phyloP scores from a whole-genome alignment of 2,329 filamentous ascomycete species.

The Neonectria punicea region DNA sequence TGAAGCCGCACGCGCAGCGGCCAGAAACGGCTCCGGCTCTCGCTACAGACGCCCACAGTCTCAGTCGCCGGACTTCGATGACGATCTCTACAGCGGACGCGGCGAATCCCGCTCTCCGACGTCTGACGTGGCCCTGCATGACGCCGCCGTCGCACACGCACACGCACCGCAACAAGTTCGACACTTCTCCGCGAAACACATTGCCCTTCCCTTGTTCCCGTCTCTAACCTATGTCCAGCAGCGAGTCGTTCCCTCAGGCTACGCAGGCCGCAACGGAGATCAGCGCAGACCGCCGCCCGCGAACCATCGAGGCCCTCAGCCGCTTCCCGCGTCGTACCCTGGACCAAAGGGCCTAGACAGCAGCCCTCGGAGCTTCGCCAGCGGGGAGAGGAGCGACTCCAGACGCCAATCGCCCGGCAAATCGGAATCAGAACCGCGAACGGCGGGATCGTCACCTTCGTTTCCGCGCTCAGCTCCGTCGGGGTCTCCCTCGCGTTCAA shows the following conservation, averaged over 20 bases:
- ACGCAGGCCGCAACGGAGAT: conserved; percentile 29
- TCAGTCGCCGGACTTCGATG: conserved; percentile 35
- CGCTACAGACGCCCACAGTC: conserved; percentile 41
- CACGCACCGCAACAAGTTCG: conserved; percentile 36
- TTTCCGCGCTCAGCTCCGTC: too few relatives aligned
- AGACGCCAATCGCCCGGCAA: background rate
- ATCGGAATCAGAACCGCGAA: background rate
- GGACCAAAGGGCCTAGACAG: background rate
- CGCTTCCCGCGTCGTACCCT: background rate
- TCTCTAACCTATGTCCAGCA: conserved; percentile 32
- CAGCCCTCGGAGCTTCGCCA: background rate
- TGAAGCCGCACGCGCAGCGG: conserved; percentile 35
- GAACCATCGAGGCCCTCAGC: conserved; percentile 23
- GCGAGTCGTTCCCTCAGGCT: conserved; percentile 40
- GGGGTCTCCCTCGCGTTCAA: too few relatives aligned
- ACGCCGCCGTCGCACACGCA: conserved; percentile 44
- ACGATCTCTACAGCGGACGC: conserved; percentile 35
- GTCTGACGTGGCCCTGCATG: conserved; percentile 44
- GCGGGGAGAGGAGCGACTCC: background rate
- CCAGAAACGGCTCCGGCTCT: conserved; percentile 33
- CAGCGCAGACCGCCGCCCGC: conserved; percentile 31
- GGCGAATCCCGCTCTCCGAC: conserved; percentile 42
- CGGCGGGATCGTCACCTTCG: background rate
- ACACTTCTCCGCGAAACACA: background rate
- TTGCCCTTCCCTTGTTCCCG: background rate